Conservation (phyloP, 371 early-diverging fungal genomes). For the Apophysomyces ossiformis region DNA sequence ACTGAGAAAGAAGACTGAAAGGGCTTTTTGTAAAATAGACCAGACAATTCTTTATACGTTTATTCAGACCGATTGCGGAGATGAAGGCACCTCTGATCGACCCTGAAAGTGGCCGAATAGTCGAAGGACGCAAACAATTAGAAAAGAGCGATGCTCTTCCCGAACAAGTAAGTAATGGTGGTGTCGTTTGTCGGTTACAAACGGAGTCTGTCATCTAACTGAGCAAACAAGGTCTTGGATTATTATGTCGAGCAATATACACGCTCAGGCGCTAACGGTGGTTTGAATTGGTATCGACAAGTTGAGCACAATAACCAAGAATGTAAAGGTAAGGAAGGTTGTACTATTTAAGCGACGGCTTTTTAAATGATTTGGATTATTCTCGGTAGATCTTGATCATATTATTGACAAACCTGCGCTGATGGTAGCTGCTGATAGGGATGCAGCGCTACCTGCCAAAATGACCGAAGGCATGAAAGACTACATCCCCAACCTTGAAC, state of each 20-base stretch:
- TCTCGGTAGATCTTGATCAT: constrained; percentile 28
- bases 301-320: constrained; percentile 40
- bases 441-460: constrained; percentile 45
- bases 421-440: constrained; percentile 49
- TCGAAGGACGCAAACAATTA: constrained; percentile 32
- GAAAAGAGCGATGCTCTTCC: constrained; percentile 31
- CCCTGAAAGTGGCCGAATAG: constrained; percentile 22
- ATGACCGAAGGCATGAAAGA: constrained; percentile 40
- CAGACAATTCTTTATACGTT: constrained; percentile 35
- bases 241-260: constrained; percentile 43
- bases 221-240: constrained; percentile 23
- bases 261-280: constrained; percentile 41
- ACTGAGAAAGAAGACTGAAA: not conserved
- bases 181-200: not conserved
- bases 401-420: constrained; percentile 40
- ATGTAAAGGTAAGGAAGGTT: constrained; percentile 36
- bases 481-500: constrained; percentile 41
- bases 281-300: constrained; percentile 53
- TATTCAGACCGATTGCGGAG: constrained; percentile 37
- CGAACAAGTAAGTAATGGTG: constrained; percentile 22
- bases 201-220: not conserved
- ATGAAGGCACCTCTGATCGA: constrained; percentile 25
- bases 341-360: not conserved
- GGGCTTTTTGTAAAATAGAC: constrained; percentile 11
- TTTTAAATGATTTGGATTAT: not conserved